phyloP scores from a whole-genome alignment of 1,139 yeast genomes.

The Saccharomyces pastorianus region DNA sequence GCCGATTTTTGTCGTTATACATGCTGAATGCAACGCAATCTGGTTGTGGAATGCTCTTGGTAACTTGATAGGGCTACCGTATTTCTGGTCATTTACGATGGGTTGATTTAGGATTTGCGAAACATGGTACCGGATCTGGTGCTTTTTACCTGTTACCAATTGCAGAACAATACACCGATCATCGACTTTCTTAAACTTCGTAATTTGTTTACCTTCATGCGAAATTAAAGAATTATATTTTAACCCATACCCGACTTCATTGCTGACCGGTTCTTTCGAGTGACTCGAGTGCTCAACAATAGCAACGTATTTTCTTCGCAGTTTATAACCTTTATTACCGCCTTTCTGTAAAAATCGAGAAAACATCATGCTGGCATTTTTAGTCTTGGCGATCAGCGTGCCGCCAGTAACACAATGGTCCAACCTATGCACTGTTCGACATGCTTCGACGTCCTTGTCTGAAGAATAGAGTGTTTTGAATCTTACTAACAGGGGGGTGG shows the following conservation, averaged over 20 bases:
- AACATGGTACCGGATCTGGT: constrained; percentile 38
- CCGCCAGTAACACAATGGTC: constrained; percentile 37
- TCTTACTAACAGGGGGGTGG: constrained; percentile 16
- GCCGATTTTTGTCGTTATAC: constrained; percentile 24
- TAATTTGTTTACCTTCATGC: background rate
- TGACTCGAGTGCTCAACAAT: constrained; percentile 8
- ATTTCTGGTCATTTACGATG: constrained; percentile 26
- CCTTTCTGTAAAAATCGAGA: constrained; percentile 28
- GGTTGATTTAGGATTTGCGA: constrained; percentile 21
- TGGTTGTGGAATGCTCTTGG: constrained; percentile 12
- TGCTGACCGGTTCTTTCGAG: background rate
- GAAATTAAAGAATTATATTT: constrained; percentile 10
- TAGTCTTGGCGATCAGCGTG: constrained; percentile 30
- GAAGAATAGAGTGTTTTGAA: constrained; percentile 6
- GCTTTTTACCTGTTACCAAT: constrained; percentile 40
- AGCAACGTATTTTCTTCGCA: constrained; percentile 28
- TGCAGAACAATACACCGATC: constrained; percentile 30
- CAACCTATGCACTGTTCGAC: constrained; percentile 32
- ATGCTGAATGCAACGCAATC: constrained; percentile 31
- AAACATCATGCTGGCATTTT: constrained; percentile 29
- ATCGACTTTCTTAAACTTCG: constrained; percentile 17
- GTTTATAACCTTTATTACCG: constrained; percentile 30
- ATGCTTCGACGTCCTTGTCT: constrained; percentile 4
- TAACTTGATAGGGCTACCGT: constrained; percentile 21
- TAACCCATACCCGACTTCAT: constrained; percentile 2